Evolutionary conservation across 352 stramenopile species (phyloP).

Genomic region (Pythium scleroteichum): DNA sequence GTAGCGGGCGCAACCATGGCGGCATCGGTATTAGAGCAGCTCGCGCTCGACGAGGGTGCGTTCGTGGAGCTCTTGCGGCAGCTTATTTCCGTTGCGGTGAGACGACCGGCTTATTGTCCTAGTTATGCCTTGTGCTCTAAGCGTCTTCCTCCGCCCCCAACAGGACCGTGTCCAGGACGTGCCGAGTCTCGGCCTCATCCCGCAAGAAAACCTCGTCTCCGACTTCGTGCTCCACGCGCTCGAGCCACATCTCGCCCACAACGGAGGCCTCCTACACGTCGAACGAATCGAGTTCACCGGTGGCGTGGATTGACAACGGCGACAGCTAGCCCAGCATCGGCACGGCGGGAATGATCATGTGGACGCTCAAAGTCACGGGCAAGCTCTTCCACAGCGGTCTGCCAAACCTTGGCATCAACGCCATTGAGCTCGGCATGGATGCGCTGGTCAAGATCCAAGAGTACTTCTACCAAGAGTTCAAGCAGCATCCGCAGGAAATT

Average conservation of each 20-base stretch:
- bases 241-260: conserved; percentile 67
- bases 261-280: conserved; percentile 64
- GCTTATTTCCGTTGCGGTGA: conserved; percentile 73
- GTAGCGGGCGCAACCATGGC: no score
- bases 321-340: conserved; percentile 93
- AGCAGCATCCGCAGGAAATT: conserved; percentile 71
- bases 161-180: conserved; percentile 75
- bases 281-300: conserved; percentile 86
- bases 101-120: no score
- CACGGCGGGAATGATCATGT: conserved; percentile 86
- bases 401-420: conserved; percentile 89
- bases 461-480: conserved; percentile 91
- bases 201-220: conserved; percentile 86
- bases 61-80: conserved; percentile 86
- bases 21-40: conserved; percentile 34
- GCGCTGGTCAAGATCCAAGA: conserved; percentile 83
- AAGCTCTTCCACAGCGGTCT: conserved; percentile 93
- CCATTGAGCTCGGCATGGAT: conserved; percentile 89
- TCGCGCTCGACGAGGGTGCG: conserved; percentile 65
- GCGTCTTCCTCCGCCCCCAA: conserved; percentile 2
- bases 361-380: conserved; percentile 88
- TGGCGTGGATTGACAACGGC: conserved; percentile 92
- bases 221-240: conserved; percentile 87
- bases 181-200: conserved; percentile 64
- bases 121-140: no score